These are phyloP conservation scores for Colletotrichum simmondsii DNA, from an alignment of 2,329 filamentous ascomycete genomes.

Conservation along the genomic window DNA sequence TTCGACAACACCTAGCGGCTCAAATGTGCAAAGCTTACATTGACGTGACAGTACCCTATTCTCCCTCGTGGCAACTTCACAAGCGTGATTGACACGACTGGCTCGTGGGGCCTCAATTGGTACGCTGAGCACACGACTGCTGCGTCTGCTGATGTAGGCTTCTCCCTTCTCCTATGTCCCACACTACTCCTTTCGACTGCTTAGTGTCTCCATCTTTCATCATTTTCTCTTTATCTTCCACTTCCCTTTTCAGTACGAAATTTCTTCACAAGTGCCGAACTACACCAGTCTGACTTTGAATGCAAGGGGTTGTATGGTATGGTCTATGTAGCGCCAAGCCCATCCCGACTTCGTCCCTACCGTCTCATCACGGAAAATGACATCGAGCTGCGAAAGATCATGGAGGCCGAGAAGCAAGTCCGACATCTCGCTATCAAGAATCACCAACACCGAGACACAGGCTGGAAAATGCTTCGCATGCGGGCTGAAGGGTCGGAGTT, in stretches of 20 bases:
- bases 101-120: slow-evolving; percentile 27
- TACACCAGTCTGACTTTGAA: background rate
- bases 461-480: slow-evolving; percentile 32
- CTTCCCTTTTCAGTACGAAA: background rate
- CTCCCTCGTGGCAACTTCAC: slow-evolving; percentile 27
- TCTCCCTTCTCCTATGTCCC: background rate
- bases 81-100: slow-evolving; percentile 16
- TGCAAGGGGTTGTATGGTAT: slow-evolving; percentile 26
- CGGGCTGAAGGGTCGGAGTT: slow-evolving; percentile 28
- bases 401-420: slow-evolving; percentile 22
- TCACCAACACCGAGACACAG: slow-evolving; percentile 28
- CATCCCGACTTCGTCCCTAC: slow-evolving; percentile 20
- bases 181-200: background rate
- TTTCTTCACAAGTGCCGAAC: background rate
- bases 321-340: slow-evolving; percentile 27
- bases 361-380: slow-evolving; percentile 14
- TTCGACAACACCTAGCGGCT: background rate
- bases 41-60: background rate
- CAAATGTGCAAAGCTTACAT: background rate
- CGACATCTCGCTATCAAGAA: slow-evolving; percentile 29
- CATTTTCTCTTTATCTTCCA: too few relatives aligned
- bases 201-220: background rate
- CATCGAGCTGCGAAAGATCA: slow-evolving; percentile 13
- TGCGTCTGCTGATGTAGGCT: slow-evolving; percentile 19
- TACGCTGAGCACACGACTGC: slow-evolving; percentile 26